Conservation (phyloP, 2,329 filamentous ascomycete genomes). For the Rutstroemia sp. region DNA sequence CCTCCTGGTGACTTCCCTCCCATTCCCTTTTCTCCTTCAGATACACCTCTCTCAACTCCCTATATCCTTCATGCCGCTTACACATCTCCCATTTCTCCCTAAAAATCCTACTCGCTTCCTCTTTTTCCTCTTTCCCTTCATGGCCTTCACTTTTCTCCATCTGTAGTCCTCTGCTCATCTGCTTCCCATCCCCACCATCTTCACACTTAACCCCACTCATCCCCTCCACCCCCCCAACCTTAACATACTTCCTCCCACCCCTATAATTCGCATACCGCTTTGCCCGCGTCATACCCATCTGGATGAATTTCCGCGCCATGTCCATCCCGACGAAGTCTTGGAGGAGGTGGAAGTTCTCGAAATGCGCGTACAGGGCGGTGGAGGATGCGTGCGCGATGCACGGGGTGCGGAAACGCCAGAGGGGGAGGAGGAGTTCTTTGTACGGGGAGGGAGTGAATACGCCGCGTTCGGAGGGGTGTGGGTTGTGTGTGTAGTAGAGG, state of each 20-base stretch:
- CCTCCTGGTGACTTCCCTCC: not conserved
- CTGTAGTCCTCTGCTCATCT: slow-evolving; percentile 26
- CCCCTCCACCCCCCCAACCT: slow-evolving; percentile 21
- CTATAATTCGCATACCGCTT: slow-evolving; percentile 51
- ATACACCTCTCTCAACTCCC: not conserved
- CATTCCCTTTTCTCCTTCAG: not conserved
- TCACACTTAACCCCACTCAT: not conserved
- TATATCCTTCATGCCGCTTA: not conserved
- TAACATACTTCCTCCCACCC: slow-evolving; percentile 46
- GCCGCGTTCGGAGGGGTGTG: slow-evolving; percentile 52
- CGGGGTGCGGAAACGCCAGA: slow-evolving; percentile 51
- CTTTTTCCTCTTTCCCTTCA: slow-evolving; percentile 41
- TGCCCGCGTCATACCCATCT: slow-evolving; percentile 59
- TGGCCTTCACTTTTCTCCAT: slow-evolving; percentile 37
- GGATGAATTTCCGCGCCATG: slow-evolving; percentile 56
- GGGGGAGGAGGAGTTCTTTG: slow-evolving; percentile 50
- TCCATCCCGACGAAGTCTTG: slow-evolving; percentile 58
- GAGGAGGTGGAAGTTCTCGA: slow-evolving; percentile 42
- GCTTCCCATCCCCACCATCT: slow-evolving; percentile 7
- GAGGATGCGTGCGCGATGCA: slow-evolving; percentile 45
- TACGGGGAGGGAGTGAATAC: slow-evolving; percentile 58
- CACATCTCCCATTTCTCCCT: slow-evolving; percentile 36
- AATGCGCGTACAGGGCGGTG: slow-evolving; percentile 39
- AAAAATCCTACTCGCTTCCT: slow-evolving; percentile 42
- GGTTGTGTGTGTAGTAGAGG: slow-evolving; percentile 26